Evolutionary conservation across 805 yeast genomes (phyloP).

Genomic region (Ogataea trehaloabstinens): DNA sequence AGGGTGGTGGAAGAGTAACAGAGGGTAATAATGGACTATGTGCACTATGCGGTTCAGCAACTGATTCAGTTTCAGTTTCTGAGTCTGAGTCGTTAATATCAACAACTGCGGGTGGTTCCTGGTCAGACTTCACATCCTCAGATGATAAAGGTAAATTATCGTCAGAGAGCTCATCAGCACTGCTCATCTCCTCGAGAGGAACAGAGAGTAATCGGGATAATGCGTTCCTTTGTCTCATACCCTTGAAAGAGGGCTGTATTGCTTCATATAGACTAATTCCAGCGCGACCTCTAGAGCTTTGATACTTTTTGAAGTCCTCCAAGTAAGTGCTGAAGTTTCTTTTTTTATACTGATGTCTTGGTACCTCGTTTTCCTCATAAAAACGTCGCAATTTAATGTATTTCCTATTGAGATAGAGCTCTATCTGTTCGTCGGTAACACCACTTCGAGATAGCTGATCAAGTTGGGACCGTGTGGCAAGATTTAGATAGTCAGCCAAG

Average conservation of each 20-base stretch:
- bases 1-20: neutral
- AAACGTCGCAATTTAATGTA: conserved; percentile 28
- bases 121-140: neutral
- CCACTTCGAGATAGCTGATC: conserved; percentile 22
- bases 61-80: neutral
- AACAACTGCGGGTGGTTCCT: neutral
- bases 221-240: conserved; percentile 10
- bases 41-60: neutral
- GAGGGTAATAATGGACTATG: neutral
- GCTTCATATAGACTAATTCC: conserved; percentile 27
- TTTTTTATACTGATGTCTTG: conserved; percentile 31
- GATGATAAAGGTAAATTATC: neutral
- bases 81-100: neutral
- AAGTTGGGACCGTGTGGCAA: conserved; percentile 25
- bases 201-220: conserved; percentile 12
- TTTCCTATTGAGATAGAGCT: conserved; percentile 28
- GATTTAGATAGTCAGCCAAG: conserved; percentile 30
- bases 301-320: conserved; percentile 30
- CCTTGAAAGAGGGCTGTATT: conserved; percentile 17
- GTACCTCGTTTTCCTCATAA: conserved; percentile 23
- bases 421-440: conserved; percentile 25
- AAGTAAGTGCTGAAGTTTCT: conserved; percentile 26
- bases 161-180: conserved; percentile 13
- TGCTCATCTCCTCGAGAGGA: conserved; percentile 16
- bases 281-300: conserved; percentile 20